Conservation (phyloP, 768 basidiomycete genomes). For the Lactarius quietus region DNA sequence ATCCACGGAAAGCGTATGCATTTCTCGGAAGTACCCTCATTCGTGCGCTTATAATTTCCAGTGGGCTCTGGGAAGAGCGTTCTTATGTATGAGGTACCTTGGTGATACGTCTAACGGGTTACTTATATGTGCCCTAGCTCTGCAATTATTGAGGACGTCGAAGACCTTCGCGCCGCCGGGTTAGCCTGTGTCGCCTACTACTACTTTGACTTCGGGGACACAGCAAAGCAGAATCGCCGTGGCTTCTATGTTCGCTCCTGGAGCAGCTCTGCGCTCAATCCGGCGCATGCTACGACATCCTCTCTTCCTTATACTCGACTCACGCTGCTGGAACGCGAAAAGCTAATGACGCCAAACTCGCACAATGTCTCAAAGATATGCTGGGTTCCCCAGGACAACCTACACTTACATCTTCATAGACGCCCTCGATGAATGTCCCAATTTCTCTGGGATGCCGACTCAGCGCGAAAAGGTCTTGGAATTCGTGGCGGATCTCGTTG, state of each 20-base stretch:
- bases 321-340: not conserved
- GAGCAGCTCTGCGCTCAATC: constrained; percentile 6
- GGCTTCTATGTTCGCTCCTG: constrained; percentile 10
- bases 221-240: constrained; percentile 1
- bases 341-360: not conserved
- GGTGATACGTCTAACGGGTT: not conserved
- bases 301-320: not conserved
- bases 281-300: not conserved
- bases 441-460: constrained; percentile 4
- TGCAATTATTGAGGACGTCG: constrained; percentile 7
- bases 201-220: constrained; percentile 15
- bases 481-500: not conserved
- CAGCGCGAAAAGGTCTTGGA: constrained; percentile 7
- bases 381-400: constrained; percentile 1
- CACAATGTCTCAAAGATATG: constrained; percentile 2
- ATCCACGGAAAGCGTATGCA: constrained; percentile 13
- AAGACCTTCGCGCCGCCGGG: not conserved
- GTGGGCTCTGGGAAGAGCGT: constrained; percentile 14
- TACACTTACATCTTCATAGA: constrained; percentile 4
- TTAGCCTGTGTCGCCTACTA: constrained; percentile 11
- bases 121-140: not conserved
- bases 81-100: not conserved
- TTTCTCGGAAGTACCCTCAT: not conserved
- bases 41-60: not conserved
- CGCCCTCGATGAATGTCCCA: constrained; percentile 16